Conservation (phyloP, 2,329 filamentous ascomycete species). For the Zymoseptoria passerinii region DNA sequence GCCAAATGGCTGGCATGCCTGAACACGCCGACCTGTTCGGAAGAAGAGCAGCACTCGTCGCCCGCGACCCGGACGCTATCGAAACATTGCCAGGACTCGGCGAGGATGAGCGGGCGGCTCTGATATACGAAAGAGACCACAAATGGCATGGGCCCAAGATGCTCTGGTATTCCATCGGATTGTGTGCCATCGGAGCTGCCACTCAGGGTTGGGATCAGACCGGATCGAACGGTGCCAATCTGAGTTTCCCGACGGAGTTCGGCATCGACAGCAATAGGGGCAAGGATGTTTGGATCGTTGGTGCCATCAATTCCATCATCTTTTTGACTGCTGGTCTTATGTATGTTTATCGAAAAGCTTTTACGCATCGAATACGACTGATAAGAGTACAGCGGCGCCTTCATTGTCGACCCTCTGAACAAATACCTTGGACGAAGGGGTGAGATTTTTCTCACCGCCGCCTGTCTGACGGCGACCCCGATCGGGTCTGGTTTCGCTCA, state of each 20-base stretch:
- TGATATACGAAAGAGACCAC: conserved; percentile 57
- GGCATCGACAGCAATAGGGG: conserved; percentile 15
- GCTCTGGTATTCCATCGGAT: conserved; percentile 56
- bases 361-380: not conserved
- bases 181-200: conserved; percentile 22
- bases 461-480: conserved; percentile 54
- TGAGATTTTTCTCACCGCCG: conserved; percentile 32
- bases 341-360: conserved; percentile 10
- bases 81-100: conserved; percentile 55
- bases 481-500: conserved; percentile 56
- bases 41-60: conserved; percentile 52
- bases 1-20: conserved; percentile 28
- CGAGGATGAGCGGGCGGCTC: conserved; percentile 50
- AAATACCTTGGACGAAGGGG: conserved; percentile 31
- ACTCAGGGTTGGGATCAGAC: conserved; percentile 27
- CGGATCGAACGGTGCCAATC: conserved; percentile 24
- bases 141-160: conserved; percentile 57
- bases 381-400: conserved; percentile 26
- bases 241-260: conserved; percentile 29
- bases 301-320: conserved; percentile 45
- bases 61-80: conserved; percentile 58
- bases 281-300: conserved; percentile 25
- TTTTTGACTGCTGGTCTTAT: conserved; percentile 39
- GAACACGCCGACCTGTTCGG: conserved; percentile 33
- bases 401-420: conserved; percentile 48